A percentile compares a stretch with the other conserved stretches of the same genome.
Conservation (phyloP, 805 yeast genomes). For the Teunomyces aglyptinius region DNA sequence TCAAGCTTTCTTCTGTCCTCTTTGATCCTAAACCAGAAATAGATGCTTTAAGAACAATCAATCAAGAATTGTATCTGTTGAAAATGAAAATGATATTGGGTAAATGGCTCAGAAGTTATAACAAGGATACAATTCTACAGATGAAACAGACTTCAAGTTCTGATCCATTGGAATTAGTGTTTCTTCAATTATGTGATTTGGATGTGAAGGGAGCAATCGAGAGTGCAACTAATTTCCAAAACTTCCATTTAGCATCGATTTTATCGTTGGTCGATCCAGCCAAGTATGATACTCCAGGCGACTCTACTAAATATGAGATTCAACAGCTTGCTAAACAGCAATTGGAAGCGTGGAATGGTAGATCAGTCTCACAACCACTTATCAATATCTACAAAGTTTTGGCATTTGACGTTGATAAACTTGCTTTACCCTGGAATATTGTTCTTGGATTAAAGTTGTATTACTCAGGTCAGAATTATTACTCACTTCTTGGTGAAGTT, state of each 20-base stretch:
- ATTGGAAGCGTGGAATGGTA: constrained; percentile 61
- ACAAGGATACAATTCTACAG: constrained; percentile 30
- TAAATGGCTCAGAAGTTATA: constrained; percentile 55
- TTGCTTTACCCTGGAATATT: constrained; percentile 64
- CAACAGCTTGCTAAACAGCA: constrained; percentile 55
- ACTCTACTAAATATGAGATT: constrained; percentile 45
- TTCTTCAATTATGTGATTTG: constrained; percentile 50
- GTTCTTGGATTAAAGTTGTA: constrained; percentile 58
- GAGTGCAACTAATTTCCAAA: constrained; percentile 57
- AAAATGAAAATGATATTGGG: constrained; percentile 47
- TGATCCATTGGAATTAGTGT: constrained; percentile 52
- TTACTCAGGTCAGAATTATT: constrained; percentile 33
- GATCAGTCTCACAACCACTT: constrained; percentile 52
- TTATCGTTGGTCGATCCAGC: constrained; percentile 69
- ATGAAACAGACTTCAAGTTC: constrained; percentile 18
- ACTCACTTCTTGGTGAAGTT: constrained; percentile 6
- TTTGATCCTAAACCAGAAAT: constrained; percentile 35
- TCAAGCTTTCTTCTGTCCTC: constrained; percentile 62
- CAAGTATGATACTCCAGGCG: constrained; percentile 53
- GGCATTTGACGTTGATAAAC: constrained; percentile 47
- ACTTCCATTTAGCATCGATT: constrained; percentile 68
- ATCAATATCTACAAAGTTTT: constrained; percentile 63
- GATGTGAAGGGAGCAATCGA: constrained; percentile 61
- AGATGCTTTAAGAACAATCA: constrained; percentile 8
- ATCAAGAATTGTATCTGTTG: constrained; percentile 15